Percentiles rank a stretch among this genome's conserved stretches.
phyloP scores from a whole-genome alignment of 805 yeast species.

The Starmerella tilneyi region DNA sequence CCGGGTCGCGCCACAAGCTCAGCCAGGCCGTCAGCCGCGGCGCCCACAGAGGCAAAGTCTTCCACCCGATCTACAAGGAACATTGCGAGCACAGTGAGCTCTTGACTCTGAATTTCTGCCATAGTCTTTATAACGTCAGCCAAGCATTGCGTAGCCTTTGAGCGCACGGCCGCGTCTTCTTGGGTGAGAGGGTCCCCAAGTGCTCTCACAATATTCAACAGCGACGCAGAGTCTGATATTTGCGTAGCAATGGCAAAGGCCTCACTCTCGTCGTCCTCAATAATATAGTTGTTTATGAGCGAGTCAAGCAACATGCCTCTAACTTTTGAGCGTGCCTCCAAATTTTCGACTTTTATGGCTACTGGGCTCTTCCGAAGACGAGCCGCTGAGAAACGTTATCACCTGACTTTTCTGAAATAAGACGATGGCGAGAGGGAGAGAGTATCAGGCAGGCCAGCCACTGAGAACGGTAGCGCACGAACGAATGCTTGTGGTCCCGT shows the following conservation, averaged over 20 bases:
- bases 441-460: not conserved
- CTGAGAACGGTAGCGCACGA: no score
- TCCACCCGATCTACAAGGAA: conserved; percentile 54
- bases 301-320: conserved; percentile 17
- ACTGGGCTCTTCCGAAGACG: no score
- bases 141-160: conserved; percentile 38
- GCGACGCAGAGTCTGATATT: conserved; percentile 11
- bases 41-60: conserved; percentile 11
- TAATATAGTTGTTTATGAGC: conserved; percentile 25
- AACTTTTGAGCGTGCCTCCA: not conserved
- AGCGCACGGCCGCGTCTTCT: conserved; percentile 44
- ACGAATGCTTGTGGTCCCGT: conserved; percentile 51
- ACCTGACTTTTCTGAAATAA: no score
- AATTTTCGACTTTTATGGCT: not conserved
- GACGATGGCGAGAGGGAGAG: not conserved
- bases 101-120: conserved; percentile 32
- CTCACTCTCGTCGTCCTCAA: conserved; percentile 15
- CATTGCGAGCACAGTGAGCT: conserved; percentile 30
- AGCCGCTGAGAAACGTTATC: not conserved
- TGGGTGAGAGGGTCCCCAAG: conserved; percentile 57
- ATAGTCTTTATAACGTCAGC: conserved; percentile 33
- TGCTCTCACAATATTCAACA: conserved; percentile 37
- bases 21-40: conserved; percentile 17
- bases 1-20: not conserved
- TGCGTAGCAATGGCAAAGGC: not conserved